Percentiles rank a stretch among this genome's conserved stretches.
Evolutionary conservation across 805 yeast species (phyloP).

Genomic region (Blastobotrys chiropterorum): DNA sequence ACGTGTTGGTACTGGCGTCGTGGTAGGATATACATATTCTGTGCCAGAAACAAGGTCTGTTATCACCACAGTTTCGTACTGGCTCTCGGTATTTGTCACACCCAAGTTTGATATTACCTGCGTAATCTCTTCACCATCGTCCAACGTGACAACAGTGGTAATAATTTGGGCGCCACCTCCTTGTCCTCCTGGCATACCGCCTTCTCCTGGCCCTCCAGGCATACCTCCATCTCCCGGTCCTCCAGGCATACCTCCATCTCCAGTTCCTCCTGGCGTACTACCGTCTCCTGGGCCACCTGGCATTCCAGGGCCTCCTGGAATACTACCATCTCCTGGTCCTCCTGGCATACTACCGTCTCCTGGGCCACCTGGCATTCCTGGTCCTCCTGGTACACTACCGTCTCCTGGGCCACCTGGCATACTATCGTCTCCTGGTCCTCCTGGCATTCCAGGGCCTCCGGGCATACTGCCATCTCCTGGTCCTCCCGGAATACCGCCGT

Average conservation of each 20-base stretch:
- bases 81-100: neutral
- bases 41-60: neutral
- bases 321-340: neutral
- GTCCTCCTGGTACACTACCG: neutral
- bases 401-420: neutral
- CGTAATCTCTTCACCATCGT: neutral
- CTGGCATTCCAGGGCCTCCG: slow-evolving; percentile 7
- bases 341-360: neutral
- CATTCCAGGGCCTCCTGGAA: slow-evolving; percentile 1
- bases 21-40: neutral
- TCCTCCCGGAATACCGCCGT: slow-evolving; percentile 3
- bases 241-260: neutral
- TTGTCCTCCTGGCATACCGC: slow-evolving; percentile 1
- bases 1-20: neutral
- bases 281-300: slow-evolving; percentile 2
- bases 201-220: slow-evolving; percentile 1
- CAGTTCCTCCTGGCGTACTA: slow-evolving; percentile 3
- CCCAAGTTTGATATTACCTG: neutral
- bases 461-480: slow-evolving; percentile 1
- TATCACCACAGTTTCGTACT: neutral
- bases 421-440: neutral
- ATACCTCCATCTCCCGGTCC: slow-evolving; percentile 1
- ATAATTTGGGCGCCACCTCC: neutral
- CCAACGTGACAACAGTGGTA: neutral
- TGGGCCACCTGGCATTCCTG: neutral